Conservation (phyloP, 2,329 filamentous ascomycete species). For the Samsoniella hepiali region DNA sequence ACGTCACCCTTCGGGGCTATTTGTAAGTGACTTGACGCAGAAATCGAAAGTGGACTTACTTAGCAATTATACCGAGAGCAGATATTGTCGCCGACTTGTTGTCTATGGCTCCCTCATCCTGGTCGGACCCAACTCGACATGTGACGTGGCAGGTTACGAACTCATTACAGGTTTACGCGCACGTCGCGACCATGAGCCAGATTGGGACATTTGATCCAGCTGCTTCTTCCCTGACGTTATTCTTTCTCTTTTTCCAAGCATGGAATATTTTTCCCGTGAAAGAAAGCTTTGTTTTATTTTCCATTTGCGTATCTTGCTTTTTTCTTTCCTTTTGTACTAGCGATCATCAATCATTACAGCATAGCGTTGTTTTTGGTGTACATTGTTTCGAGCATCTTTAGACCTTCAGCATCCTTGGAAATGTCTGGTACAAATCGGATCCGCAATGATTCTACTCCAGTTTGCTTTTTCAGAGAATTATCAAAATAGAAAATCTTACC, state of each 20-base stretch:
- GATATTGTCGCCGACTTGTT: slow-evolving; percentile 41
- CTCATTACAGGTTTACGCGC: slow-evolving; percentile 43
- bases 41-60: background rate
- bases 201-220: slow-evolving; percentile 35
- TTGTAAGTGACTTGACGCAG: slow-evolving; percentile 33
- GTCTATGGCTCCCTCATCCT: slow-evolving; percentile 47
- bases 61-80: slow-evolving; percentile 11
- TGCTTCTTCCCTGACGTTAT: background rate
- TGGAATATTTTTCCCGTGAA: background rate
- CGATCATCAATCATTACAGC: background rate
- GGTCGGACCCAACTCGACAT: slow-evolving; percentile 43
- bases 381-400: background rate
- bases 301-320: too few species aligned
- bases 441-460: background rate
- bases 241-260: background rate
- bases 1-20: slow-evolving; percentile 43
- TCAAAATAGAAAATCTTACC: background rate
- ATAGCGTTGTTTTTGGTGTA: background rate
- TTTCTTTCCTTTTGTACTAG: too few species aligned
- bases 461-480: background rate
- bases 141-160: slow-evolving; percentile 41
- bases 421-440: background rate
- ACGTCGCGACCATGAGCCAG: slow-evolving; percentile 39
- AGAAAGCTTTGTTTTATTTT: background rate
- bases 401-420: background rate